Conservation (phyloP, 371 early-diverging fungal genomes). For the Syncephalastrum racemosum region DNA sequence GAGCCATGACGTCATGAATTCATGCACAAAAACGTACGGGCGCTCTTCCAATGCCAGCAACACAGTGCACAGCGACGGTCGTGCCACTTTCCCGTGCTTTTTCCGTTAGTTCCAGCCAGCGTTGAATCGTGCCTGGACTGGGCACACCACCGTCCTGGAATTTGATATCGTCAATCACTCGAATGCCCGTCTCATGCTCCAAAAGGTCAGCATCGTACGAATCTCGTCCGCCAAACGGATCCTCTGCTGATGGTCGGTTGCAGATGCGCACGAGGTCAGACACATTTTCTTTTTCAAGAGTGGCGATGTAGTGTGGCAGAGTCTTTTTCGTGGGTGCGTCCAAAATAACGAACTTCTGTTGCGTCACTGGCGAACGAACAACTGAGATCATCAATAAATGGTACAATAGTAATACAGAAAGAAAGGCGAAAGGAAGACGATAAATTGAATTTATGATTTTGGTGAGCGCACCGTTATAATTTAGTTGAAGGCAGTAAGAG, state of each 20-base stretch:
- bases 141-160: slow-evolving; percentile 65
- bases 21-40: slow-evolving; percentile 50
- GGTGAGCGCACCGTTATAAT: no score
- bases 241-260: slow-evolving; percentile 22
- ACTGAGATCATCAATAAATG: slow-evolving; percentile 16
- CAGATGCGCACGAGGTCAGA: slow-evolving; percentile 60
- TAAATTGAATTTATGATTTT: no score
- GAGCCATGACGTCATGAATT: background rate
- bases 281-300: slow-evolving; percentile 50
- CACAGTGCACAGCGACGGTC: slow-evolving; percentile 69
- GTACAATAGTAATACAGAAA: no score
- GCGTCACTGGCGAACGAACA: slow-evolving; percentile 24
- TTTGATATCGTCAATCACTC: slow-evolving; percentile 55
- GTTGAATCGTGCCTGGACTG: slow-evolving; percentile 32
- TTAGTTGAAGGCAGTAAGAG: no score
- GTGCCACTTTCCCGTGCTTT: slow-evolving; percentile 27
- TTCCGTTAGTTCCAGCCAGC: slow-evolving; percentile 41
- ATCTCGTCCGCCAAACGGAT: slow-evolving; percentile 14
- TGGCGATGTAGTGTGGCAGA: slow-evolving; percentile 42
- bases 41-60: slow-evolving; percentile 74
- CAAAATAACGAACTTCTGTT: slow-evolving; percentile 55
- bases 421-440: no score
- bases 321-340: slow-evolving; percentile 62
- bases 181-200: slow-evolving; percentile 44
- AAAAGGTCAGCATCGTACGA: slow-evolving; percentile 53